Evolutionary conservation across 371 early-diverging fungal species (phyloP).

Genomic region (Nematocida parisii): DNA sequence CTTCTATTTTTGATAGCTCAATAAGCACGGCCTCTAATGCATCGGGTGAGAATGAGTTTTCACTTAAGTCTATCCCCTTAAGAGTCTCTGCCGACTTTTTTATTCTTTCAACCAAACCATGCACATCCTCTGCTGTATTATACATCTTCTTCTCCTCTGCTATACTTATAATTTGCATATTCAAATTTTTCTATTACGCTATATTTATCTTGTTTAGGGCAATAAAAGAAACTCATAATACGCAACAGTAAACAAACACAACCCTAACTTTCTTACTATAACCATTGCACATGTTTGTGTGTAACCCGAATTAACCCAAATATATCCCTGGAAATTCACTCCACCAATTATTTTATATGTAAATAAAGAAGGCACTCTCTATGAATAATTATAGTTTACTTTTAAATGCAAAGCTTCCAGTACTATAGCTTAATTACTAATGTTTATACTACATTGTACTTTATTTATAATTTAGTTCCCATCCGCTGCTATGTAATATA

Average conservation of each 20-base stretch:
- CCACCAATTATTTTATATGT: no score
- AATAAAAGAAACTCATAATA: no score
- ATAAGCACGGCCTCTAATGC: slow-evolving; percentile 61
- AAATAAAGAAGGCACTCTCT: no score
- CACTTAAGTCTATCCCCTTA: slow-evolving; percentile 61
- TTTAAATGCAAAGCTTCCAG: no score
- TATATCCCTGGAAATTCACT: no score
- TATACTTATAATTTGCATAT: slow-evolving; percentile 62
- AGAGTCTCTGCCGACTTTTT: slow-evolving; percentile 39
- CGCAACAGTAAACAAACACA: no score
- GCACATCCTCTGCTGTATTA: slow-evolving; percentile 57
- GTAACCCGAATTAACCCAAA: no score
- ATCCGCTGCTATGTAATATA: slow-evolving; percentile 17
- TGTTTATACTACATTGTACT: no score
- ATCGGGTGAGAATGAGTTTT: slow-evolving; percentile 66
- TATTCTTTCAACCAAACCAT: slow-evolving; percentile 51
- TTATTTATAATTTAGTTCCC: background rate
- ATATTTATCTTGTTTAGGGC: background rate
- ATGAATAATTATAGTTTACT: no score
- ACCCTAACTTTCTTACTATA: no score
- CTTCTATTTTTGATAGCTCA: slow-evolving; percentile 49
- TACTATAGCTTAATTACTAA: no score
- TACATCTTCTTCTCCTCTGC: slow-evolving; percentile 67
- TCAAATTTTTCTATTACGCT: slow-evolving; percentile 10
- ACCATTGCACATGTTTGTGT: no score